A percentile compares a stretch with the other conserved stretches of the same genome.
Conservation (phyloP, 2,329 filamentous ascomycete genomes). For the Aspergillus sp. region DNA sequence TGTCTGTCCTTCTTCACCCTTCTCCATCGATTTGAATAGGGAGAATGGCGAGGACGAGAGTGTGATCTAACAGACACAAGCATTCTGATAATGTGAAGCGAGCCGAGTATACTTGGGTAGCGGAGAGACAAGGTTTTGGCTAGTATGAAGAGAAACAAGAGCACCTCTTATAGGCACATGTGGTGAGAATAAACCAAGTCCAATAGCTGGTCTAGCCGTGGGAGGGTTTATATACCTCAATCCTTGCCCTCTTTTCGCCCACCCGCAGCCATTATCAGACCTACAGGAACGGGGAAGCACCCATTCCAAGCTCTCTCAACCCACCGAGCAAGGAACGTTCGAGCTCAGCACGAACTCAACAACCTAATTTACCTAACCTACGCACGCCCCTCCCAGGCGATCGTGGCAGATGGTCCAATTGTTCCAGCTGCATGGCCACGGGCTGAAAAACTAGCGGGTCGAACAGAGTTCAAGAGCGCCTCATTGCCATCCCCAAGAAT, state of each 20-base stretch:
- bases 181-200: background rate
- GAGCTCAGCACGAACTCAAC: background rate
- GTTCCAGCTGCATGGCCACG: background rate
- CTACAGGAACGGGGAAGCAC: background rate
- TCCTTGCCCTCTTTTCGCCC: background rate
- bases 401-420: background rate
- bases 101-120: background rate
- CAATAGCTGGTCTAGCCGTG: background rate
- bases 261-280: background rate
- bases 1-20: conserved; percentile 1
- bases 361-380: background rate
- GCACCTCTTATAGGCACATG: background rate
- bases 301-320: background rate
- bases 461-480: background rate
- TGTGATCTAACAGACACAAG: background rate
- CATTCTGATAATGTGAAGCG: background rate
- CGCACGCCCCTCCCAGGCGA: background rate
- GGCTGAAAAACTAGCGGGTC: background rate
- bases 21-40: conserved; percentile 1
- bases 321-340: background rate
- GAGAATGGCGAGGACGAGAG: background rate
- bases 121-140: background rate
- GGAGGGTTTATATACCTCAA: conserved; percentile 2
- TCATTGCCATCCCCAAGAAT: background rate
- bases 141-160: background rate